These are phyloP conservation scores for Amanita polypyramis DNA, from an alignment of 768 basidiomycete species.

Conservation along the genomic window DNA sequence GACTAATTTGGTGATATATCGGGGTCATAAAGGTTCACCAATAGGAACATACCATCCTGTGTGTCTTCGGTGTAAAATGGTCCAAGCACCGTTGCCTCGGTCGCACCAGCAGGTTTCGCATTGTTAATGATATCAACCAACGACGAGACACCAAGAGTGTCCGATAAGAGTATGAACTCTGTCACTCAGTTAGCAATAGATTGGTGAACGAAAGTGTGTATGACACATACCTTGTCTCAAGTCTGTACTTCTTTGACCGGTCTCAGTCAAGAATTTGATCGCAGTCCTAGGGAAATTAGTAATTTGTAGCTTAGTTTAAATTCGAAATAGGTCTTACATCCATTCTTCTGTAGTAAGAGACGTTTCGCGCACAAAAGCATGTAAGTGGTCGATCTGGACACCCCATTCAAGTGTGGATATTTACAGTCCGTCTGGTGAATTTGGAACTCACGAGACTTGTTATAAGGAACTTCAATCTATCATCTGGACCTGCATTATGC, in stretches of 20 bases:
- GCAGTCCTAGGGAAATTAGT: slow-evolving; percentile 27
- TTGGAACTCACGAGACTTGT: slow-evolving; percentile 24
- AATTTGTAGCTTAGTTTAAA: neutral
- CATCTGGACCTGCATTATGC: slow-evolving; percentile 25
- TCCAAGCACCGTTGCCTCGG: slow-evolving; percentile 70
- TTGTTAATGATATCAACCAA: slow-evolving; percentile 72
- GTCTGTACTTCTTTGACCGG: slow-evolving; percentile 64
- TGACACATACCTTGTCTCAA: slow-evolving; percentile 41
- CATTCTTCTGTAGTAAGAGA: slow-evolving; percentile 78
- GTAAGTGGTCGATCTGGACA: slow-evolving; percentile 52
- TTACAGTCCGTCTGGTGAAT: neutral
- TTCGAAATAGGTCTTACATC: slow-evolving; percentile 35
- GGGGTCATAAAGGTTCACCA: neutral
- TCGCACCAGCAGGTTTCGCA: slow-evolving; percentile 47
- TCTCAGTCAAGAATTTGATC: slow-evolving; percentile 67
- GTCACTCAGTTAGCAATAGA: slow-evolving; percentile 8
- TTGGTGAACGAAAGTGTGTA: neutral
- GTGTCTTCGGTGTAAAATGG: slow-evolving; percentile 79
- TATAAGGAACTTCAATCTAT: slow-evolving; percentile 33
- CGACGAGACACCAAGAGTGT: slow-evolving; percentile 67
- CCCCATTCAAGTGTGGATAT: neutral
- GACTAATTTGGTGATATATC: slow-evolving; percentile 30
- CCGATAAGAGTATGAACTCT: slow-evolving; percentile 84
- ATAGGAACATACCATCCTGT: slow-evolving; percentile 41
- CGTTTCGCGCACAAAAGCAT: slow-evolving; percentile 66